Evolutionary conservation across 768 basidiomycete genomes (phyloP).

Genomic region (Boletellus ananiceps): DNA sequence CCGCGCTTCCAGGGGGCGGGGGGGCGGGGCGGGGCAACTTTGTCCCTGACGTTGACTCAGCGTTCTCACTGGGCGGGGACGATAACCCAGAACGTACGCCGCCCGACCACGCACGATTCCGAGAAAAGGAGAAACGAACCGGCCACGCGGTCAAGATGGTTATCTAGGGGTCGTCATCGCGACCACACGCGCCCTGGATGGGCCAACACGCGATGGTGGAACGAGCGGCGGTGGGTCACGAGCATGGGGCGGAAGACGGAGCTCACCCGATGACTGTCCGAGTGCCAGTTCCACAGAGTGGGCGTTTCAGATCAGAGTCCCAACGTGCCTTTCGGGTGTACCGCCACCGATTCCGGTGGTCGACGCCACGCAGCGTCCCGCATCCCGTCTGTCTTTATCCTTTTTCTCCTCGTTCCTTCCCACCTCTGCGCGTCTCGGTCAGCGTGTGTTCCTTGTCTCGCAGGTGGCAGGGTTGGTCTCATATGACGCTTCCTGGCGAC

Average conservation of each 20-base stretch:
- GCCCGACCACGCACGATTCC: background rate
- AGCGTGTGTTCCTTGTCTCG: background rate
- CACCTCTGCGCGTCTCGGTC: background rate
- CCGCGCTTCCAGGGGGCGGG: background rate
- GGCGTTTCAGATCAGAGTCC: too few relatives aligned
- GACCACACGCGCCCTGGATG: conserved; percentile 5
- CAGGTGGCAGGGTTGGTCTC: background rate
- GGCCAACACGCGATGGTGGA: too few relatives aligned
- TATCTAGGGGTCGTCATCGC: conserved; percentile 29
- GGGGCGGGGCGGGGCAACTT: conserved; percentile 6
- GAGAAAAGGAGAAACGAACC: conserved; percentile 6
- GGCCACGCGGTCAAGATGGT: conserved; percentile 28
- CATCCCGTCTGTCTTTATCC: background rate
- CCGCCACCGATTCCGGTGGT: too few relatives aligned
- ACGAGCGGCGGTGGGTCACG: too few relatives aligned
- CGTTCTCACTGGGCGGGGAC: background rate
- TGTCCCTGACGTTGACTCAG: conserved; percentile 17
- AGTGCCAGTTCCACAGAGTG: too few relatives aligned
- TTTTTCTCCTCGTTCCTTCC: background rate
- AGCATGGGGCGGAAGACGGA: too few relatives aligned
- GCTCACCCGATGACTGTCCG: too few relatives aligned
- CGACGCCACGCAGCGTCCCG: background rate
- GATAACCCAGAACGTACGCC: conserved; percentile 1
- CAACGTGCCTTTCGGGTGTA: too few relatives aligned
- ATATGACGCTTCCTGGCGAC: background rate